phyloP scores from a whole-genome alignment of 495 filamentous ascomycete species.

The Aspergillus conjunctus region DNA sequence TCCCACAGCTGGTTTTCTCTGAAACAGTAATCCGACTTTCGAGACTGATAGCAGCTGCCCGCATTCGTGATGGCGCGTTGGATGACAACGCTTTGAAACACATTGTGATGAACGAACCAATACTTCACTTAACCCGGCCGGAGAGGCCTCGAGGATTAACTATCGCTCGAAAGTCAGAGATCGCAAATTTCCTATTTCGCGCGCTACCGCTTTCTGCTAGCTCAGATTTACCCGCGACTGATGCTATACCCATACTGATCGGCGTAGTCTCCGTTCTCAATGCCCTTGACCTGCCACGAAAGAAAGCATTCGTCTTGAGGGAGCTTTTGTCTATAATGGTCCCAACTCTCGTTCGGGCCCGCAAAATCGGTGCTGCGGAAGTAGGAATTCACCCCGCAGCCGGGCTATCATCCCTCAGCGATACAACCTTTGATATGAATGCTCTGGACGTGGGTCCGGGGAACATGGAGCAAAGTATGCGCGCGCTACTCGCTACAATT shows the following conservation, averaged over 20 bases:
- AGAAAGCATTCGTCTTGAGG: conserved; percentile 82
- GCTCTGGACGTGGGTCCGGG: conserved; percentile 73
- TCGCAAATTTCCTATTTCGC: conserved; percentile 68
- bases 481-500: conserved; percentile 56
- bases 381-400: conserved; percentile 94
- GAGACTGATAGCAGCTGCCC: conserved; percentile 69
- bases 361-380: conserved; percentile 90
- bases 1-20: conserved; percentile 78
- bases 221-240: conserved; percentile 65
- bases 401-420: conserved; percentile 66
- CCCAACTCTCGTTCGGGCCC: conserved; percentile 83
- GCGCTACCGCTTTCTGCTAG: conserved; percentile 65
- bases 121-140: conserved; percentile 38
- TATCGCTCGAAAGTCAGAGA: conserved; percentile 59
- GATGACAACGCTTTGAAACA: conserved; percentile 66
- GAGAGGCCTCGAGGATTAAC: conserved; percentile 48
- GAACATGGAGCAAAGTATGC: conserved; percentile 74
- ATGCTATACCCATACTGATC: conserved; percentile 74
- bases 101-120: conserved; percentile 61
- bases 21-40: conserved; percentile 81
- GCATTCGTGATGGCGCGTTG: conserved; percentile 67
- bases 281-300: conserved; percentile 72
- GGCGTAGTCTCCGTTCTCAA: conserved; percentile 85
- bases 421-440: conserved; percentile 56
- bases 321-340: conserved; percentile 83